phyloP scores from a whole-genome alignment of 352 stramenopile genomes.

The Globisporangium emineosum region DNA sequence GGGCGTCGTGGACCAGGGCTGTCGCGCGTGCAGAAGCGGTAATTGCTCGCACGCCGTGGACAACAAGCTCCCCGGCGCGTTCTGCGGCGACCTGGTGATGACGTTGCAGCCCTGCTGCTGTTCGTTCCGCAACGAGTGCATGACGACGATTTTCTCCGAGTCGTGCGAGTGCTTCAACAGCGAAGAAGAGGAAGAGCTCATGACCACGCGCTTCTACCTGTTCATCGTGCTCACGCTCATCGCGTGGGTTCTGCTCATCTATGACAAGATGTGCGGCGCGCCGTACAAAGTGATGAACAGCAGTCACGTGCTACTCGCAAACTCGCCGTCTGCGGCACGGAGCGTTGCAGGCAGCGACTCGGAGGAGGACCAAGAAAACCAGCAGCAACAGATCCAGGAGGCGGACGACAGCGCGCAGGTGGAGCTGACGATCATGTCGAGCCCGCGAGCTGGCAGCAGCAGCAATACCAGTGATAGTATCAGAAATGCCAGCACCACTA shows the following conservation, averaged over 20 bases:
- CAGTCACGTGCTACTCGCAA: constrained; percentile 60
- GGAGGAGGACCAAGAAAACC: constrained; percentile 25
- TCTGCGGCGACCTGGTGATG: constrained; percentile 61
- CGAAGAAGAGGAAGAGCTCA: constrained; percentile 50
- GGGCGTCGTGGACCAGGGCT: constrained; percentile 36
- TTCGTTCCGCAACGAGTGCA: constrained; percentile 69
- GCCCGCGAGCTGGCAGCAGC: constrained; percentile 4
- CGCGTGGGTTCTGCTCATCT: constrained; percentile 56
- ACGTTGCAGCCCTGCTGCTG: constrained; percentile 77
- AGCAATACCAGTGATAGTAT: neutral
- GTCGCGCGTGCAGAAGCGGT: constrained; percentile 46
- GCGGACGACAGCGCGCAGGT: constrained; percentile 9
- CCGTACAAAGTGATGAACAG: constrained; percentile 83
- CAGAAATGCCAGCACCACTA: neutral
- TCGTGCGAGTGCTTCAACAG: constrained; percentile 67
- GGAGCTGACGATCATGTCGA: constrained; percentile 14
- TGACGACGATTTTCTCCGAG: constrained; percentile 71
- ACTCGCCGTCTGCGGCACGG: constrained; percentile 42
- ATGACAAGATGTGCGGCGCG: constrained; percentile 71
- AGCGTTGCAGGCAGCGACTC: constrained; percentile 30
- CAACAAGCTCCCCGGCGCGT: constrained; percentile 51
- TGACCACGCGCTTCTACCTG: constrained; percentile 69
- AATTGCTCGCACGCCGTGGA: constrained; percentile 67
- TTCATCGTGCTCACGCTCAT: constrained; percentile 62
- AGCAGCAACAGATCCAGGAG: neutral